Evolutionary conservation across 2,329 filamentous ascomycete species (phyloP).

Genomic region (Colletotrichum shisoi): DNA sequence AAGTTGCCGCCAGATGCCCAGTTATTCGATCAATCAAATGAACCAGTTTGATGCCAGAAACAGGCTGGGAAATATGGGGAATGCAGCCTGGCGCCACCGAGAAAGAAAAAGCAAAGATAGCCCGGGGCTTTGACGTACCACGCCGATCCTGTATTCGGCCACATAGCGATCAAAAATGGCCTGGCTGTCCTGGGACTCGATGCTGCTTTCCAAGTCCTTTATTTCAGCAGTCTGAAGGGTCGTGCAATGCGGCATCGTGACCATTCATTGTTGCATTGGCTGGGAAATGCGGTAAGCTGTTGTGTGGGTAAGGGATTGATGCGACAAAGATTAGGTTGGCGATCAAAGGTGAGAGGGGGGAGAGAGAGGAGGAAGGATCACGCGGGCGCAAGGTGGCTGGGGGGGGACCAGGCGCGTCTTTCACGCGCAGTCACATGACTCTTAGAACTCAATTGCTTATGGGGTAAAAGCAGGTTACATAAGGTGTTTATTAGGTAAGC

Average conservation of each 20-base stretch:
- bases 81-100: constrained; percentile 5
- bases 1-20: constrained; percentile 4
- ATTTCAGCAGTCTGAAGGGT: constrained; percentile 45
- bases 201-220: constrained; percentile 44
- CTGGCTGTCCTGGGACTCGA: constrained; percentile 58
- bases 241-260: constrained; percentile 45
- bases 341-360: not conserved
- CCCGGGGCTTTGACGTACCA: constrained; percentile 47
- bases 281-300: not conserved
- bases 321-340: not conserved
- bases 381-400: not conserved
- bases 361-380: not conserved
- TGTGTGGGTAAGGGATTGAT: not conserved
- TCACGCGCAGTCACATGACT: not conserved
- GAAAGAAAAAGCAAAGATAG: constrained; percentile 27
- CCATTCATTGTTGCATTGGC: constrained; percentile 9
- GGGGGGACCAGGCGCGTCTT: constrained; percentile 6
- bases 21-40: constrained; percentile 16
- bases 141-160: constrained; percentile 50
- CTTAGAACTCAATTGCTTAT: not conserved
- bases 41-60: constrained; percentile 23
- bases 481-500: too few species aligned
- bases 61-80: constrained; percentile 19
- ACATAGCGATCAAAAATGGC: constrained; percentile 51
- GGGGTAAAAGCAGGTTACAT: too few species aligned